Percentiles rank a stretch among this genome's conserved stretches.
Conservation (phyloP, 179 eudicot species). For the Heliamphora pulchella region DNA sequence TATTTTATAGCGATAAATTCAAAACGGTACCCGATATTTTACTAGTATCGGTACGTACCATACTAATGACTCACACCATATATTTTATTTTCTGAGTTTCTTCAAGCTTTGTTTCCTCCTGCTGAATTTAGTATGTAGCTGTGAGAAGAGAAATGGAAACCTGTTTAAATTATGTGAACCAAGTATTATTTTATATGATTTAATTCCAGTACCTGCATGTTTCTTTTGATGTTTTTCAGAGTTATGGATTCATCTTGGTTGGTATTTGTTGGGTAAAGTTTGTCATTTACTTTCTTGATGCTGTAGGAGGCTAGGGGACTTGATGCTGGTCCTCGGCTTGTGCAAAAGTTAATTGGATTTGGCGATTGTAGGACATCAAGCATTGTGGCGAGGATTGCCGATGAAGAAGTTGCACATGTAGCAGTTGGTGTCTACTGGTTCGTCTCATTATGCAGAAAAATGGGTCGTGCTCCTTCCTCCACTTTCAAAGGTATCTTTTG, state of each 20-base stretch:
- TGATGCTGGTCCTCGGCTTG: slow-evolving; percentile 94
- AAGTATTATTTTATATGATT: not conserved
- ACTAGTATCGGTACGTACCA: too few species aligned
- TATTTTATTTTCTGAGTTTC: too few species aligned
- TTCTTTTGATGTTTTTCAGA: not conserved
- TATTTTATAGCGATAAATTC: too few species aligned
- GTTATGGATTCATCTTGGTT: not conserved
- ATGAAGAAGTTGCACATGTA: slow-evolving; percentile 93
- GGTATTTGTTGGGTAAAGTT: not conserved
- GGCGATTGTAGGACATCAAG: slow-evolving; percentile 76
- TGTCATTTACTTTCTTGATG: not conserved
- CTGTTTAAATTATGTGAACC: not conserved
- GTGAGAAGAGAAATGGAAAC: not conserved
- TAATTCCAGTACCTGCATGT: not conserved
- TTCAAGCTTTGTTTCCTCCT: not conserved
- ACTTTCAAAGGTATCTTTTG: slow-evolving; percentile 56
- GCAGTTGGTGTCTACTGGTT: slow-evolving; percentile 95
- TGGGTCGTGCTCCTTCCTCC: slow-evolving; percentile 66
- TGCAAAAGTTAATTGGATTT: slow-evolving; percentile 64
- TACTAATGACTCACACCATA: too few species aligned
- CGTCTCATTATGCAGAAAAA: slow-evolving; percentile 61
- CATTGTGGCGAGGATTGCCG: slow-evolving; percentile 71
- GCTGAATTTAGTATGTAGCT: not conserved
- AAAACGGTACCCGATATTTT: too few species aligned
- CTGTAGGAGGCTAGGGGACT: slow-evolving; percentile 90